A percentile compares a stretch with the other conserved stretches of the same genome.
Evolutionary conservation across 2,329 filamentous ascomycete species (phyloP).

Genomic region (Penicillium sp.): DNA sequence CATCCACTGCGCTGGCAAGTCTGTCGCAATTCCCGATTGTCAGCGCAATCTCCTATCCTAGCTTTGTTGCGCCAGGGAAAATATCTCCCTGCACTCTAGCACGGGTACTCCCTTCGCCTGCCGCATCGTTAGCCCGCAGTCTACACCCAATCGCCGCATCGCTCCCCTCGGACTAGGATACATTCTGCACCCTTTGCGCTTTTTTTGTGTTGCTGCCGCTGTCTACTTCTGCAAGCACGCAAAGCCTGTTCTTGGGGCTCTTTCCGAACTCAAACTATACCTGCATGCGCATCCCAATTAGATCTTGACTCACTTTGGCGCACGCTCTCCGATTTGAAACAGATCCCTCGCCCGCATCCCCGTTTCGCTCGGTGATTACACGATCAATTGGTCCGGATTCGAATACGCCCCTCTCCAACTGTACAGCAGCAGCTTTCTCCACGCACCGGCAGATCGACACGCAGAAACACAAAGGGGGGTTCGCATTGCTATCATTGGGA

Average conservation of each 20-base stretch:
- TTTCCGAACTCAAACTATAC: conserved; percentile 16
- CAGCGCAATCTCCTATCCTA: conserved; percentile 23
- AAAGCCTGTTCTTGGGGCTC: conserved; percentile 21
- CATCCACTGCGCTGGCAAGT: conserved; percentile 36
- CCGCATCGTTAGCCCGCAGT: conserved; percentile 20
- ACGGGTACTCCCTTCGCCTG: conserved; percentile 26
- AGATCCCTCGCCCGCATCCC: conserved; percentile 13
- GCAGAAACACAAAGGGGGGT: conserved; percentile 26
- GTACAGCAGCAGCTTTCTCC: conserved; percentile 35
- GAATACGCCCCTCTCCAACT: conserved; percentile 25
- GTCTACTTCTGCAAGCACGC: conserved; percentile 20
- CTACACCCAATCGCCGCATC: conserved; percentile 18
- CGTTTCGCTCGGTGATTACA: conserved; percentile 18
- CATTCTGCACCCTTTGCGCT: conserved; percentile 9
- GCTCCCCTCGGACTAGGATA: conserved; percentile 7
- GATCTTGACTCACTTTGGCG: conserved; percentile 25
- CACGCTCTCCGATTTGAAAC: conserved; percentile 18
- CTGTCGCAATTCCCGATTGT: conserved; percentile 31
- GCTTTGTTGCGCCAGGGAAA: conserved; percentile 19
- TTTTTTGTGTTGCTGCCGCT: conserved; percentile 11
- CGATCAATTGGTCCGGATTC: conserved; percentile 32
- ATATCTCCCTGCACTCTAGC: conserved; percentile 16
- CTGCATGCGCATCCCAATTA: conserved; percentile 28
- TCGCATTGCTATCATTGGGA: conserved; percentile 23
- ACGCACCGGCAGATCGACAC: conserved; percentile 33